Evolutionary conservation across 352 stramenopile genomes (phyloP).

Genomic region (Nothophytophthora sp.): DNA sequence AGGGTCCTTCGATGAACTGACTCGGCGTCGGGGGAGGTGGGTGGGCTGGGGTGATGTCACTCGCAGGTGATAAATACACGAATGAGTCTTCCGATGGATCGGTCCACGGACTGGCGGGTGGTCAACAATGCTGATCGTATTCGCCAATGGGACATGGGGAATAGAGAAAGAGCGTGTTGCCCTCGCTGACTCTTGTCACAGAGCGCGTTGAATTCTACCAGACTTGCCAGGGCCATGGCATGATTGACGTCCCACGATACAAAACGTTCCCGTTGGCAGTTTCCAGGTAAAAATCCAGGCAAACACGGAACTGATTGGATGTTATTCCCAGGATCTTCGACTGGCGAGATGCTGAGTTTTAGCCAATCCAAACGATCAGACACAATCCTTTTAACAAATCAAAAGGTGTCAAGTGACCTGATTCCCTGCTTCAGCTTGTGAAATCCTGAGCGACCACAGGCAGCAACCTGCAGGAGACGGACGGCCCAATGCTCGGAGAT

Average conservation of each 20-base stretch:
- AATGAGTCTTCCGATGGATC: constrained; percentile 21
- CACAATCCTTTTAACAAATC: no score
- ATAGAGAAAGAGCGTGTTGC: constrained; percentile 13
- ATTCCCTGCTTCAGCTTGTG: no score
- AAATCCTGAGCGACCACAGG: no score
- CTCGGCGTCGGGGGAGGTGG: not conserved
- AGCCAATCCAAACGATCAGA: no score
- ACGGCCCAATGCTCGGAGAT: no score
- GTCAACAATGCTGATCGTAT: constrained; percentile 22
- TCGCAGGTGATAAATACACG: constrained; percentile 25
- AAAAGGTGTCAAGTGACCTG: not conserved
- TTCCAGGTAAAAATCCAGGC: constrained; percentile 29
- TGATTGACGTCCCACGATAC: not conserved
- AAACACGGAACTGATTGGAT: constrained; percentile 20
- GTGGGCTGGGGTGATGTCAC: constrained; percentile 19
- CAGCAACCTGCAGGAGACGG: no score
- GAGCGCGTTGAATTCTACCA: constrained; percentile 3
- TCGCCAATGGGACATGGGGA: constrained; percentile 31
- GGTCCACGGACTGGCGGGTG: constrained; percentile 15
- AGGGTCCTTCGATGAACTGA: constrained; percentile 2
- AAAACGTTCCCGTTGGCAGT: constrained; percentile 5
- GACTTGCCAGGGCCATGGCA: not conserved
- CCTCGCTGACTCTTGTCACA: constrained; percentile 15
- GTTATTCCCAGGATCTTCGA: constrained; percentile 34
- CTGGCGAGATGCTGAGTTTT: constrained; percentile 26